phyloP scores from a whole-genome alignment of 2,329 filamentous ascomycete species.

The Trichoderma pleuroti region DNA sequence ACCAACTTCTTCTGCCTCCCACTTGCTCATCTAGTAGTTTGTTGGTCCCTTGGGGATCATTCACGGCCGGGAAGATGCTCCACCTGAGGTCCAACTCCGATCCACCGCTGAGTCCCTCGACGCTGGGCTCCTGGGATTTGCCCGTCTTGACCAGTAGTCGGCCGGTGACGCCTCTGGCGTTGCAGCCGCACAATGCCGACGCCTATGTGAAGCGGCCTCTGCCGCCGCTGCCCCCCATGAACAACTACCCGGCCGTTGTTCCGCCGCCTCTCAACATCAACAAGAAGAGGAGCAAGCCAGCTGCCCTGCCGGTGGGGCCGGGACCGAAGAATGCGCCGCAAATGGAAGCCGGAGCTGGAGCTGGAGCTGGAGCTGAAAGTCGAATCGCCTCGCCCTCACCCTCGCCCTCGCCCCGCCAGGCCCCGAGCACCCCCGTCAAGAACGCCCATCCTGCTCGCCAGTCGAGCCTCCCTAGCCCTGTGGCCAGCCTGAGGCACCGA shows the following conservation, averaged over 20 bases:
- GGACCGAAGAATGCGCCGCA: not conserved
- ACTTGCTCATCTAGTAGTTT: not conserved
- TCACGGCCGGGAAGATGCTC: not conserved
- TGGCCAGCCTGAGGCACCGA: conserved; percentile 18
- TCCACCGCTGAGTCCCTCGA: not conserved
- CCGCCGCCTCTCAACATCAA: conserved; percentile 18
- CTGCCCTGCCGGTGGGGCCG: not conserved
- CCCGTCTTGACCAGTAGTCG: not conserved
- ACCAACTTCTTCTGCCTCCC: not conserved
- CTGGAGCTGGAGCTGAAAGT: not conserved
- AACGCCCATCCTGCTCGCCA: not conserved
- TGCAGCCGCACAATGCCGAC: conserved; percentile 3
- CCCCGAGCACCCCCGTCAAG: not conserved
- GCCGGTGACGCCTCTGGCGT: not conserved
- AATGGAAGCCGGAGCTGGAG: too few relatives aligned
- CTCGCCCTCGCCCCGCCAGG: conserved; percentile 8
- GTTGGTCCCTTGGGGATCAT: not conserved
- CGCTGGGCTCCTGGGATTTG: not conserved
- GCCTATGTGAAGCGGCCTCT: conserved; percentile 1
- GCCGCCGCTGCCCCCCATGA: conserved; percentile 3
- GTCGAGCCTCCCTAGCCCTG: conserved; percentile 14
- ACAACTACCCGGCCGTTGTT: not conserved
- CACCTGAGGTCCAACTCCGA: conserved; percentile 11
- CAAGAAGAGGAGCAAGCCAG: conserved; percentile 4
- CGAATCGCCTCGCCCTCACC: conserved; percentile 15